Conservation (phyloP, 306 rosid genomes). For the Gleditsia sinensis region DNA sequence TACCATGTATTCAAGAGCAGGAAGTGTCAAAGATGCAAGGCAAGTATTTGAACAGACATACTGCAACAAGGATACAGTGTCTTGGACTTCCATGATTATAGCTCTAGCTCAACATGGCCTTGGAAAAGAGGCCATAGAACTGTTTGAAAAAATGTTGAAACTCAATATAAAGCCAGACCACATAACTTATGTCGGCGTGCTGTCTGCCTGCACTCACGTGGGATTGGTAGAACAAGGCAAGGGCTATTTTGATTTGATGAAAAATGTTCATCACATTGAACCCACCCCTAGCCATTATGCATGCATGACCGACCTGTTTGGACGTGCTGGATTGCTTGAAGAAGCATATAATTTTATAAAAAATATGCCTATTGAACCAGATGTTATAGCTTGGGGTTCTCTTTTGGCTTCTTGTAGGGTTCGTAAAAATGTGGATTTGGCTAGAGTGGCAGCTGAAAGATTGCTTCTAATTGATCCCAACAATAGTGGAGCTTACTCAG, state of each 20-base stretch:
- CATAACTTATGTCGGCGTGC: constrained; percentile 83
- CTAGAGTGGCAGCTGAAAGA: constrained; percentile 75
- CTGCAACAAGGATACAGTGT: constrained; percentile 51
- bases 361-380: constrained; percentile 79
- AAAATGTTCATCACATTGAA: constrained; percentile 64
- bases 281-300: constrained; percentile 80
- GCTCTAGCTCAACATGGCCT: constrained; percentile 90
- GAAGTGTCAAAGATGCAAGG: constrained; percentile 70
- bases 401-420: constrained; percentile 79
- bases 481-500: constrained; percentile 81
- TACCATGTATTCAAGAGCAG: constrained; percentile 83
- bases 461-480: constrained; percentile 81
- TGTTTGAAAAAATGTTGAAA: constrained; percentile 78
- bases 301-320: constrained; percentile 81
- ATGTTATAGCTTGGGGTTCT: constrained; percentile 83
- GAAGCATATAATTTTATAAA: constrained; percentile 68
- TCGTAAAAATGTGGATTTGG: constrained; percentile 71
- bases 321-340: constrained; percentile 85
- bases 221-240: constrained; percentile 78
- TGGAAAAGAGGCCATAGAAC: constrained; percentile 77
- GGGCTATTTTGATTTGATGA: constrained; percentile 70
- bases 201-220: constrained; percentile 83
- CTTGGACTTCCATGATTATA: constrained; percentile 90
- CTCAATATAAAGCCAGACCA: constrained; percentile 73
- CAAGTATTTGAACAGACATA: constrained; percentile 56